A percentile compares a stretch with the other conserved stretches of the same genome.
Evolutionary conservation across 768 basidiomycete genomes (phyloP).

Genomic region (Baorangia bicolor): DNA sequence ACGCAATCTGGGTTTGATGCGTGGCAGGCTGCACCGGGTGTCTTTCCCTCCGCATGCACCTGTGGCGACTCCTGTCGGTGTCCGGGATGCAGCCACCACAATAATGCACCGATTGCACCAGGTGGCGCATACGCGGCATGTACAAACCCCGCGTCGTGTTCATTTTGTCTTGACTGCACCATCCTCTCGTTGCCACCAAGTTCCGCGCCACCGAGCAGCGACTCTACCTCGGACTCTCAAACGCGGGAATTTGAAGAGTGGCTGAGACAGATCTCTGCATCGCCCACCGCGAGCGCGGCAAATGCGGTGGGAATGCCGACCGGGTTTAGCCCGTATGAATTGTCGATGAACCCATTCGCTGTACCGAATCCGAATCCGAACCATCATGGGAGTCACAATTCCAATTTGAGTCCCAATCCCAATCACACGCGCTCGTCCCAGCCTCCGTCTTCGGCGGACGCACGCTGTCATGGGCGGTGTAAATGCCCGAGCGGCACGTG

Average conservation of each 20-base stretch:
- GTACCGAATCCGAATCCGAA: constrained; percentile 13
- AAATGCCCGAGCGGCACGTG: constrained; percentile 34
- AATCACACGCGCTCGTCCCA: constrained; percentile 15
- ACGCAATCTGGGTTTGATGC: constrained; percentile 25
- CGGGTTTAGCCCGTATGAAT: constrained; percentile 32
- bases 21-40: constrained; percentile 22
- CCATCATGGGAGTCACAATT: constrained; percentile 6
- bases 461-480: constrained; percentile 35
- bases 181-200: constrained; percentile 50
- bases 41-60: constrained; percentile 52
- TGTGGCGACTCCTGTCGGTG: constrained; percentile 66
- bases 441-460: constrained; percentile 19
- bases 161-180: constrained; percentile 62
- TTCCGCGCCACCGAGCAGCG: constrained; percentile 40
- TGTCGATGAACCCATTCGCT: constrained; percentile 19
- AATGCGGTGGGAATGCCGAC: constrained; percentile 21
- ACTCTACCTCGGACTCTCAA: constrained; percentile 43
- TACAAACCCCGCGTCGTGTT: constrained; percentile 37
- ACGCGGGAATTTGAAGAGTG: constrained; percentile 59
- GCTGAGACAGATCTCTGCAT: constrained; percentile 49
- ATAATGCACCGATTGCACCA: constrained; percentile 35
- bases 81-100: constrained; percentile 63
- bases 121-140: constrained; percentile 40
- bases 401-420: constrained; percentile 1
- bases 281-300: constrained; percentile 11